A percentile compares a stretch with the other conserved stretches of the same genome.
Conservation (phyloP, 768 basidiomycete species). For the Hygrocybe punicea region DNA sequence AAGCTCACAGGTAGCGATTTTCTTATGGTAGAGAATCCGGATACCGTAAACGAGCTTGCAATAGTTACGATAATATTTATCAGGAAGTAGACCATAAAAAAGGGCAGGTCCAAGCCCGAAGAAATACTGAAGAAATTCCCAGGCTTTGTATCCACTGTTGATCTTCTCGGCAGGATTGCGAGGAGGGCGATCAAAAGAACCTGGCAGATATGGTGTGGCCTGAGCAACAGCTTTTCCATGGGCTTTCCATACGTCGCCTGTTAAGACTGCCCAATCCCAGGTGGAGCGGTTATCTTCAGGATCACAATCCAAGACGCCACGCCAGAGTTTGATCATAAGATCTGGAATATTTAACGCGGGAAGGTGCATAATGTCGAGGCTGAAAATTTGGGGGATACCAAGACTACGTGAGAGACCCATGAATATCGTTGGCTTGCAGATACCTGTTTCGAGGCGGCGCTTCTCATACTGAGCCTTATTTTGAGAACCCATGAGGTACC, state of each 20-base stretch:
- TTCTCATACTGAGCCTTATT: conserved; percentile 22
- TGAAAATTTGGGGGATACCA: conserved; percentile 25
- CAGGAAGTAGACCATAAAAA: conserved; percentile 5
- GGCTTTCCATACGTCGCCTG: conserved; percentile 17
- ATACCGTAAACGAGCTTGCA: conserved; percentile 15
- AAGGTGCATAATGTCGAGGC: conserved; percentile 42
- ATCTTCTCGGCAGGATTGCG: conserved; percentile 34
- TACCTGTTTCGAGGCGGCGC: conserved; percentile 31
- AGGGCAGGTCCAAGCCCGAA: conserved; percentile 11
- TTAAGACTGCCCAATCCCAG: conserved; percentile 25
- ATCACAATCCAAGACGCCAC: conserved; percentile 28
- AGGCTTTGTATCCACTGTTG: conserved; percentile 19
- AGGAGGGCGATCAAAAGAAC: conserved; percentile 36
- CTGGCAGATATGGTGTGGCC: conserved; percentile 22
- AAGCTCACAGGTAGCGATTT: conserved; percentile 1
- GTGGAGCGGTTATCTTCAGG: not conserved
- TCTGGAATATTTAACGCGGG: conserved; percentile 36
- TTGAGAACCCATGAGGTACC: conserved; percentile 16
- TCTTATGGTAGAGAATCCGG: conserved; percentile 5
- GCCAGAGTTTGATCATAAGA: conserved; percentile 12
- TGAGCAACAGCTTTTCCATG: conserved; percentile 28
- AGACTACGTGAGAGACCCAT: conserved; percentile 35
- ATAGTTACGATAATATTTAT: conserved; percentile 7
- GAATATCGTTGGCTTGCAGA: conserved; percentile 37
- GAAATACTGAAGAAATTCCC: conserved; percentile 12